A percentile compares a stretch with the other conserved stretches of the same genome.
These are phyloP conservation scores for Xylariaceae sp. DNA, from an alignment of 2,329 filamentous ascomycete genomes.

Conservation along the genomic window DNA sequence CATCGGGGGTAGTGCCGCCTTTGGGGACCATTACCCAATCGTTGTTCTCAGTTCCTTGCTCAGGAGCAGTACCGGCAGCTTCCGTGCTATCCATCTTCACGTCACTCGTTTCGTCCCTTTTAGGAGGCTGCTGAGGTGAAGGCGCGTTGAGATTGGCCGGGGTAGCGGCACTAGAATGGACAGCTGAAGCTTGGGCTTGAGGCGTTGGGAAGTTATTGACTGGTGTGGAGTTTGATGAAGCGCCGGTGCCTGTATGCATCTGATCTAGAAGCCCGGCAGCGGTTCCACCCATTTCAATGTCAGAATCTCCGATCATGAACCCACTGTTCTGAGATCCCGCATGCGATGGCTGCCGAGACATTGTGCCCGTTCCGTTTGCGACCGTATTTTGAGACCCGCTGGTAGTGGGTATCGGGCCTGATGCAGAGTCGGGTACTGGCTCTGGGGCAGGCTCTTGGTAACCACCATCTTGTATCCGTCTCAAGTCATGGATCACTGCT, in stretches of 20 bases:
- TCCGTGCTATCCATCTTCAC: slow-evolving; percentile 62
- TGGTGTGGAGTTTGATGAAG: slow-evolving; percentile 63
- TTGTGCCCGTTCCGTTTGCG: slow-evolving; percentile 32
- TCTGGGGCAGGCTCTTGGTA: slow-evolving; percentile 64
- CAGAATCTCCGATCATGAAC: slow-evolving; percentile 60
- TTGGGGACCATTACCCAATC: slow-evolving; percentile 80
- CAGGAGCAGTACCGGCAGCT: slow-evolving; percentile 48
- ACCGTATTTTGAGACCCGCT: slow-evolving; percentile 26
- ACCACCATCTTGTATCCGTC: slow-evolving; percentile 78
- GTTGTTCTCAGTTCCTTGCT: slow-evolving; percentile 56
- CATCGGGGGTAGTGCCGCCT: slow-evolving; percentile 52
- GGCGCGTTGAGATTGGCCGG: slow-evolving; percentile 52
- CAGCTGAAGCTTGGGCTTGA: slow-evolving; percentile 59
- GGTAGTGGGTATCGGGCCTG: slow-evolving; percentile 10
- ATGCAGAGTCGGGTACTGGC: slow-evolving; percentile 36
- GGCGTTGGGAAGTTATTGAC: slow-evolving; percentile 63
- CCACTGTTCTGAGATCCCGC: slow-evolving; percentile 59
- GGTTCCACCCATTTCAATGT: slow-evolving; percentile 67
- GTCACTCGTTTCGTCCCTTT: slow-evolving; percentile 38
- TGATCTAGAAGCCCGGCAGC: slow-evolving; percentile 69
- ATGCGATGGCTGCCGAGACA: slow-evolving; percentile 59
- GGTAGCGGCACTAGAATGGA: slow-evolving; percentile 60
- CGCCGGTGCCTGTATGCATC: slow-evolving; percentile 65
- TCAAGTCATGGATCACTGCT: slow-evolving; percentile 63
- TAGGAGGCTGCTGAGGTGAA: slow-evolving; percentile 44